Evolutionary conservation across 1,284 basidiomycete species (phyloP), one percentile per base, ranked within the genome.

Genomic region (Pseudozyma thailandica): DNA sequence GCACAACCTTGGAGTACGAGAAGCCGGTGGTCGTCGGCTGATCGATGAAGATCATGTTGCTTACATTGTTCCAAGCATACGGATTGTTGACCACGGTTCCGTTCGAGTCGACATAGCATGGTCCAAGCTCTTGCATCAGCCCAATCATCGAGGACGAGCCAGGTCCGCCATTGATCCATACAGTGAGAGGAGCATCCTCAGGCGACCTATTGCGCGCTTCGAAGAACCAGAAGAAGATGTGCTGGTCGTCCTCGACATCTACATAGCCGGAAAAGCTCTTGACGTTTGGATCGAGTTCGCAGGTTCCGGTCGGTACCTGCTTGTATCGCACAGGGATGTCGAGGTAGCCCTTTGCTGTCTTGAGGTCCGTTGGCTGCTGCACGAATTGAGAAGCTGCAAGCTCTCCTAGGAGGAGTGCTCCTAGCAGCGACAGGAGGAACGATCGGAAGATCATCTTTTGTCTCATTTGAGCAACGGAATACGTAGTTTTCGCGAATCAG

Each of bases 11-110:
- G 18, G 72, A 52, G 59, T 77, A 78, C 0, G 90, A 90, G 79
- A 90, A 93, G 1, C 92, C 92, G 0, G 90, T 92, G 7, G 90
- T 90, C 25, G 92, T 88, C 0, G 92, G 92, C 74, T 93, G 92
- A 75, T 94, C 91, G 6, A 93, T 87, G 86, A 87, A 93, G 15
- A 92, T 83, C n/a, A 92, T 84, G 61, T 89, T 90, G 1, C 26
- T 63, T 20, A 92, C 84, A 75, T 92, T 92, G 1, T 90, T 91
- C 91, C 91, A 93, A 75, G 90, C 90, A 79, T 87, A 88, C 64
- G 89, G 86, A 70, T 92, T 93, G 2, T 83, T 84, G 0, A 87
- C 89, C 1, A 90, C 88, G 53, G 88, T 87, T 2, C 91, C 91
- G 44, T 75, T 85, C 6, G 86, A 84, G 90, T 91, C 91, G 27